A percentile compares a stretch with the other conserved stretches of the same genome.
phyloP scores from a whole-genome alignment of 306 rosid genomes.

The Rubus parviflorus region DNA sequence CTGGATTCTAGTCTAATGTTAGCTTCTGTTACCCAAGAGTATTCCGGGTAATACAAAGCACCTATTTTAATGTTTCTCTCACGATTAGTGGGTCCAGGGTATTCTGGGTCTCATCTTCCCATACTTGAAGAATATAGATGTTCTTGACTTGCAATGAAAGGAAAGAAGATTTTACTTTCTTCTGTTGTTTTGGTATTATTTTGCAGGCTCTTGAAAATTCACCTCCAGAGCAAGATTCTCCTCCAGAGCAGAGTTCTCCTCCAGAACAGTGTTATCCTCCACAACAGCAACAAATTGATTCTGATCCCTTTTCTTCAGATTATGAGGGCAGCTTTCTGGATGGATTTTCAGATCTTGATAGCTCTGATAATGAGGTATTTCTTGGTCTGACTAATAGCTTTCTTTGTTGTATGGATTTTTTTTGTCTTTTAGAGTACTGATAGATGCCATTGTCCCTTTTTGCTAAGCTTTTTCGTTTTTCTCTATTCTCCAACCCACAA shows the following conservation, averaged over 20 bases:
- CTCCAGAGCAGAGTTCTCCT: neutral
- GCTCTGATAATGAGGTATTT: slow-evolving; percentile 62
- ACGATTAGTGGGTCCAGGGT: neutral
- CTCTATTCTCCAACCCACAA: neutral
- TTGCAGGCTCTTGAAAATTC: slow-evolving; percentile 64
- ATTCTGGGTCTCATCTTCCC: too few species aligned
- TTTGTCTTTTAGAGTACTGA: neutral
- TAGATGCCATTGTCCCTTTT: neutral
- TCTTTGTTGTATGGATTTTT: neutral
- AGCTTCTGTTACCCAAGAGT: too few species aligned
- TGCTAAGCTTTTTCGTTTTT: neutral
- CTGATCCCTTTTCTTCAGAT: slow-evolving; percentile 57
- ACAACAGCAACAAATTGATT: slow-evolving; percentile 45
- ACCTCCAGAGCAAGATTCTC: neutral
- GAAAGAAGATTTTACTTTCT: neutral
- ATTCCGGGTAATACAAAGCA: too few species aligned
- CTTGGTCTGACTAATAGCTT: neutral
- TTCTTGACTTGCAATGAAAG: neutral
- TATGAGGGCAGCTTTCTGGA: slow-evolving; percentile 51
- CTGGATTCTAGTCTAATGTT: too few species aligned
- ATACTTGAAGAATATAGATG: too few species aligned
- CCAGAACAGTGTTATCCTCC: slow-evolving; percentile 24
- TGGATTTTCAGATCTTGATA: slow-evolving; percentile 58
- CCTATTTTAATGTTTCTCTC: neutral
- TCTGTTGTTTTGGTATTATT: neutral